These are phyloP conservation scores for Cucurbita maxima DNA, from an alignment of 306 rosid species.

Conservation along the genomic window DNA sequence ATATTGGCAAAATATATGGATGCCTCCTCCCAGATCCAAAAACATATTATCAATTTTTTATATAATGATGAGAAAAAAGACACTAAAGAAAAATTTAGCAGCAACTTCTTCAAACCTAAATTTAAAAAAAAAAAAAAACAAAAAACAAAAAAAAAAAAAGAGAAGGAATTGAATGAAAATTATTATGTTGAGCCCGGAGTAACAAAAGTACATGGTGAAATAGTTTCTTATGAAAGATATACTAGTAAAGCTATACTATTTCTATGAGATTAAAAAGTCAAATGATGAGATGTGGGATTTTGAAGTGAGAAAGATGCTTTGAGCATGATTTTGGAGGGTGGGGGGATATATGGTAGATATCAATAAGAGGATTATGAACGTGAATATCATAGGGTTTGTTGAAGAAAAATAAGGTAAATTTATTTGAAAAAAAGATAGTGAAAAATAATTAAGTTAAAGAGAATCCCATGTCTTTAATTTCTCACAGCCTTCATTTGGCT, in stretches of 20 bases:
- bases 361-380: neutral
- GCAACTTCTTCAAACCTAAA: neutral
- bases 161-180: neutral
- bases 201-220: neutral
- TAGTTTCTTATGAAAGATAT: neutral
- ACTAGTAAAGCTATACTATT: neutral
- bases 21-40: neutral
- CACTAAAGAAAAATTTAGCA: neutral
- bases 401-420: neutral
- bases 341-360: neutral
- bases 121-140: neutral
- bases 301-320: neutral
- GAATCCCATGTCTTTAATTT: neutral
- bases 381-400: neutral
- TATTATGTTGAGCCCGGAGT: neutral
- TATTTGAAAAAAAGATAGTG: neutral
- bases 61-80: neutral
- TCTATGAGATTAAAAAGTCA: neutral
- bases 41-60: neutral
- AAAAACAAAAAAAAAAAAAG: no score
- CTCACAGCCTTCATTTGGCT: neutral
- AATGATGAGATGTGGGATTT: neutral
- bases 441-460: neutral
- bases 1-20: neutral
- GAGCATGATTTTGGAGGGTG: neutral